Conservation (phyloP, 1,139 yeast genomes). For the Nematodospora anomalae region DNA sequence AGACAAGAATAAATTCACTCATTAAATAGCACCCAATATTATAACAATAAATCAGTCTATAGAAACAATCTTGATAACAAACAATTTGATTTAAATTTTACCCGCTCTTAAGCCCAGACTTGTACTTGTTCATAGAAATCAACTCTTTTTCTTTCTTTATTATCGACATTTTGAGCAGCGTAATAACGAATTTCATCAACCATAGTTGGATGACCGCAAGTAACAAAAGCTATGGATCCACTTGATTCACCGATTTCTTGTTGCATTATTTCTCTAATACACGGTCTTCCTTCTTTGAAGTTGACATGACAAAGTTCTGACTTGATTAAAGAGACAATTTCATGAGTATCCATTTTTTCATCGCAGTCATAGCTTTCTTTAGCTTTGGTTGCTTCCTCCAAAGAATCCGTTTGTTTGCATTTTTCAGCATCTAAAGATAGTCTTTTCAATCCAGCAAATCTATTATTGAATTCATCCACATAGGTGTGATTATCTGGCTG, state of each 20-base stretch:
- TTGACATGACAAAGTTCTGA: conserved; percentile 28
- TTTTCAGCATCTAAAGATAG: too few species aligned
- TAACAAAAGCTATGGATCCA: conserved; percentile 42
- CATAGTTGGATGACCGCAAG: conserved; percentile 57
- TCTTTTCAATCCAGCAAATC: background rate
- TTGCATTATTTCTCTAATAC: conserved; percentile 25
- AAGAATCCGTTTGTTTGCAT: background rate
- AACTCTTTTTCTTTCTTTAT: conserved; percentile 27
- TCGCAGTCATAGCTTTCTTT: conserved; percentile 1
- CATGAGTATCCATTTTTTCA: conserved; percentile 1
- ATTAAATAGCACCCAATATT: too few species aligned
- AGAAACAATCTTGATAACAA: too few species aligned
- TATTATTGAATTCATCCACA: conserved; percentile 9
- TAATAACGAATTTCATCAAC: conserved; percentile 48
- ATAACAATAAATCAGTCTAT: too few species aligned
- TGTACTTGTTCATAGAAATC: conserved; percentile 43
- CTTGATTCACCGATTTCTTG: conserved; percentile 27
- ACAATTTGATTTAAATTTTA: too few species aligned
- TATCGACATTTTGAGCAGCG: conserved; percentile 30
- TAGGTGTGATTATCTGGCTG: too few species aligned
- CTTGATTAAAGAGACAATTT: conserved; percentile 14
- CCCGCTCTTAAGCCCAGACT: conserved; percentile 42
- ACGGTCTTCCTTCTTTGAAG: conserved; percentile 37
- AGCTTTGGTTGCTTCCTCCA: conserved; percentile 2
- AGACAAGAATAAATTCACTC: too few species aligned